Evolutionary conservation across 78 protist species (phyloP).

Genomic region (Dictyostelium firmibasis): DNA sequence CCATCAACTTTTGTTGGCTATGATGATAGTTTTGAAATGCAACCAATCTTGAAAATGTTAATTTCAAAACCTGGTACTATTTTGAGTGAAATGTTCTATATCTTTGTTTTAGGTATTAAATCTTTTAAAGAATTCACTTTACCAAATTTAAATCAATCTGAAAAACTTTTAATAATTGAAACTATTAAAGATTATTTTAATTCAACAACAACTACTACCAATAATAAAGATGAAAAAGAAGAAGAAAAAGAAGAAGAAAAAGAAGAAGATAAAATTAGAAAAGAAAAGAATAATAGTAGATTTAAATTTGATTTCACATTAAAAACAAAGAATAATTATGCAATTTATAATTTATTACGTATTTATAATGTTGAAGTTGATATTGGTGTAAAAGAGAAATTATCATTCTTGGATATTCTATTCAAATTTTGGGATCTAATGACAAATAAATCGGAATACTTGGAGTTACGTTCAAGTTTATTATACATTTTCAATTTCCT

Average conservation of each 20-base stretch:
- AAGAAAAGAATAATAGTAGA: not conserved
- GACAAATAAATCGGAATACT: slow-evolving; percentile 6
- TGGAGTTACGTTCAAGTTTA: slow-evolving; percentile 25
- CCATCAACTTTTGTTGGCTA: slow-evolving; percentile 22
- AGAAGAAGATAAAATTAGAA: not conserved
- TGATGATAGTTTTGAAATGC: slow-evolving; percentile 49
- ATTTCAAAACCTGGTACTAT: slow-evolving; percentile 29
- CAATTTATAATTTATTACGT: slow-evolving; percentile 17
- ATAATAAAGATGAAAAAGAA: not conserved
- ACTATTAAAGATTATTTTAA: not conserved
- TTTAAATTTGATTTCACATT: not conserved
- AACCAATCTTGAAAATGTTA: slow-evolving; percentile 15
- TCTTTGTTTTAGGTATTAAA: slow-evolving; percentile 39
- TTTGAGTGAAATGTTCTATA: slow-evolving; percentile 31
- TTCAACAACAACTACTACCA: not conserved
- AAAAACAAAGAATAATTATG: not conserved
- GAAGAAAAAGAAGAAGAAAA: not conserved
- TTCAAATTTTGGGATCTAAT: slow-evolving; percentile 39
- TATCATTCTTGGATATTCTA: slow-evolving; percentile 26
- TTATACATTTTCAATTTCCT: slow-evolving; percentile 13
- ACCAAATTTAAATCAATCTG: not conserved
- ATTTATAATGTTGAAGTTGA: slow-evolving; percentile 36
- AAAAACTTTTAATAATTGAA: not conserved
- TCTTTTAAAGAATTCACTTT: slow-evolving; percentile 4
- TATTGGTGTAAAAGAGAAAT: slow-evolving; percentile 12